phyloP scores from a whole-genome alignment of 805 yeast genomes.

The Saccharomycopsis malanga region DNA sequence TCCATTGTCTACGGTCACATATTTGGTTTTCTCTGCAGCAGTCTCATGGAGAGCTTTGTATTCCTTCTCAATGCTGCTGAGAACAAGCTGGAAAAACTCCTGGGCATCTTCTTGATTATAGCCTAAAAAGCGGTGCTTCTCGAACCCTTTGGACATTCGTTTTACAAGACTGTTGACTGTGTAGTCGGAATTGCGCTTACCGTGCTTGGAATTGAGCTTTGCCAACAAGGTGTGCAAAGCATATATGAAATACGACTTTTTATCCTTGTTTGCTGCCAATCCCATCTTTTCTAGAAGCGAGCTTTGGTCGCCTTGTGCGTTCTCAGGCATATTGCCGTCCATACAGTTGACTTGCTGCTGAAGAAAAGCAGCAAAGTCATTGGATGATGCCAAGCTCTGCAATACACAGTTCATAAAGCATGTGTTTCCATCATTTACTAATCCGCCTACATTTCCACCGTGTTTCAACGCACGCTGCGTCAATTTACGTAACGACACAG shows the following conservation, averaged over 20 bases:
- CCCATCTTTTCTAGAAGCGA: not conserved
- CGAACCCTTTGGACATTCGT: slow-evolving; percentile 72
- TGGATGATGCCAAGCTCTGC: slow-evolving; percentile 74
- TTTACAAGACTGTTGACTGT: slow-evolving; percentile 54
- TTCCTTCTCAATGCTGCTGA: slow-evolving; percentile 60
- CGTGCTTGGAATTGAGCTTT: slow-evolving; percentile 50
- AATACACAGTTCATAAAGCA: slow-evolving; percentile 91
- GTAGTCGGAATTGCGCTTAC: slow-evolving; percentile 47
- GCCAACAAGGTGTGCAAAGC: slow-evolving; percentile 46
- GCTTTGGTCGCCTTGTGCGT: too few relatives aligned
- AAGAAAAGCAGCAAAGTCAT: slow-evolving; percentile 49
- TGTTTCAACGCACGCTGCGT: slow-evolving; percentile 37
- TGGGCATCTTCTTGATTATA: slow-evolving; percentile 96
- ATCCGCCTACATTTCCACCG: slow-evolving; percentile 80
- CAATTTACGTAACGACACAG: slow-evolving; percentile 5
- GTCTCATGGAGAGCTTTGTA: slow-evolving; percentile 26
- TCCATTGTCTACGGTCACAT: slow-evolving; percentile 22
- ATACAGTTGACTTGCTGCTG: slow-evolving; percentile 32
- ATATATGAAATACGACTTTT: slow-evolving; percentile 36
- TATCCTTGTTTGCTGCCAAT: not conserved
- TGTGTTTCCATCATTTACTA: slow-evolving; percentile 85
- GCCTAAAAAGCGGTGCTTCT: slow-evolving; percentile 68
- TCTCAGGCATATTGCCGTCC: too few relatives aligned
- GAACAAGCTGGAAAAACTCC: slow-evolving; percentile 80
- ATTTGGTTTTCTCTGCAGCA: slow-evolving; percentile 23